Base-by-base conservation (phyloP, 345 rosid species). In the Eucalyptus lansdowneana region DNA sequence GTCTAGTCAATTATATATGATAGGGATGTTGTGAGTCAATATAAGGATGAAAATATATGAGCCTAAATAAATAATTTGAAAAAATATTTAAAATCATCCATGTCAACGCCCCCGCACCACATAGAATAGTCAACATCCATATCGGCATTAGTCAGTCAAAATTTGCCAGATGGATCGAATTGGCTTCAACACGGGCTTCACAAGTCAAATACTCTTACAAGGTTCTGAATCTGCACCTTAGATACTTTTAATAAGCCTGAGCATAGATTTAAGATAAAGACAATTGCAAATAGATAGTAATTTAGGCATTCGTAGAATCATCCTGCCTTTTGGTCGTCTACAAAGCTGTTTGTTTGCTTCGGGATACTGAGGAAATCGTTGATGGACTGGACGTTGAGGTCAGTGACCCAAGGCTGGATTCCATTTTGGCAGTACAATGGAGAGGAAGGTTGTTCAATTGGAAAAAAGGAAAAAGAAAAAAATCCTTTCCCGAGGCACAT, bases 141-240 rank as follows among this genome's bases (percentile, higher is more conserved):
- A 4, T 16, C 54, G 7, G 1, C 21, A 0, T 3, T 2, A 51
- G 4, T 51, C 2, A 1, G 9, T 51, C 9, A 51, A 51, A 51
- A 16, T 51, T 6, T 51, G 21, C 54, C 53, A 16, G 3, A 51
- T 51, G 54, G 54, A 51, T 51, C 54, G 9, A 16, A 51, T 51
- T 51, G 54, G 81, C 81, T 72, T 34, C 45, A 37, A 72, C 45
- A 10, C 22, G 1, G 45, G 81, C 81, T 37, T 37, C 45, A 72
- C 14, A 37, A 37, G 40, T 37, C 54, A 51, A 16, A 51, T 37
- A 42, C 81, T 72, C 27, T 72, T 37, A 17, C 25, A 72, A 72
- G 40, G 81, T 34, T 72, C 45, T 34, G 14, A 72, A 17, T 72
- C 14, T 72, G 44, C 81, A 72, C 45, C 40, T 72, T 19, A 19